These are phyloP conservation scores for Paramecium sexaurelia DNA, from an alignment of 73 alveolate genomes.

Conservation along the genomic window DNA sequence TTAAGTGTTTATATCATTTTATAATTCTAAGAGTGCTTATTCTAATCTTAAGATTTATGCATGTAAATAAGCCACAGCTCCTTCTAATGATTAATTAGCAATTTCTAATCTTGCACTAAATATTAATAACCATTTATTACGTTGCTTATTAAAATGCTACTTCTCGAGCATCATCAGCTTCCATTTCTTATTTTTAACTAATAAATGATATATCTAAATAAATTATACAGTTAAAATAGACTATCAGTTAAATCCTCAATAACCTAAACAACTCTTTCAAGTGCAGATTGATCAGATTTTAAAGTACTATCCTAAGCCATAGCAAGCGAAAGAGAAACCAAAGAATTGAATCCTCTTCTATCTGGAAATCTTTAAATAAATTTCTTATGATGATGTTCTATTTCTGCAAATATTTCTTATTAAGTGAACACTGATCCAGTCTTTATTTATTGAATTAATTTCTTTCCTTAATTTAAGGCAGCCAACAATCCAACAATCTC, in stretches of 20 bases:
- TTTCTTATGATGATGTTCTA: conserved; percentile 25
- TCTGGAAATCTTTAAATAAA: conserved; percentile 38
- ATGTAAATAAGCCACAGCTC: conserved; percentile 42
- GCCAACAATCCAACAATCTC: conserved; percentile 29
- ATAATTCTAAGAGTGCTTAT: not conserved
- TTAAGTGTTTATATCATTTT: not conserved
- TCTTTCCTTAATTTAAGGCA: conserved; percentile 34
- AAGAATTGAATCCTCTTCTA: conserved; percentile 16
- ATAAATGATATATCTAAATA: not conserved
- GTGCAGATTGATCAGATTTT: conserved; percentile 18
- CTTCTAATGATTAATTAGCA: conserved; percentile 19
- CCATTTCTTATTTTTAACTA: conserved; percentile 29
- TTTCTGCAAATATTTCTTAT: conserved; percentile 29
- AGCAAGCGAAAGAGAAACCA: conserved; percentile 7
- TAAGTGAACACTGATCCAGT: conserved; percentile 23
- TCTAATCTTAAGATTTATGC: not conserved
- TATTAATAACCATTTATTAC: not conserved
- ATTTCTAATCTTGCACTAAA: not conserved
- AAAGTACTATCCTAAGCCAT: conserved; percentile 34
- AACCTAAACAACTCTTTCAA: not conserved
- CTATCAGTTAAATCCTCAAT: conserved; percentile 52
- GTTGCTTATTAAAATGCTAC: conserved; percentile 33
- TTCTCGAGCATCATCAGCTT: conserved; percentile 58
- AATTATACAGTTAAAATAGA: not conserved
- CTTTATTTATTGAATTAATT: not conserved